Conservation (phyloP, 1,139 yeast species). For the Diutina neorugosa region DNA sequence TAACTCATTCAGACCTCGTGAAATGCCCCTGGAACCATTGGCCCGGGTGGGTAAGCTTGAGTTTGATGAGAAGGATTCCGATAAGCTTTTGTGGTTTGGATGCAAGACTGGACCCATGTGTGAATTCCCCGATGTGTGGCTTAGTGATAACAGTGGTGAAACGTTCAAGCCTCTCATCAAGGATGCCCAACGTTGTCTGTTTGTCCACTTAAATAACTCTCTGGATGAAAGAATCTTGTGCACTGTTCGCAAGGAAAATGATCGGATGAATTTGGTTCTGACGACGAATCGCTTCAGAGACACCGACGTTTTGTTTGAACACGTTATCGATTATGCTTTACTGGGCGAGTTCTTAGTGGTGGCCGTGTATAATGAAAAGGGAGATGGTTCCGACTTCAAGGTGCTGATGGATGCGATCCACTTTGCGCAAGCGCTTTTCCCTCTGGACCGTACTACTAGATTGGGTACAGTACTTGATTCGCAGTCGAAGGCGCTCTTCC, state of each 20-base stretch:
- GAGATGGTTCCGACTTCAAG: constrained; percentile 11
- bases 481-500: constrained; percentile 58
- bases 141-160: constrained; percentile 54
- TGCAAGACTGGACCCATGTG: constrained; percentile 20
- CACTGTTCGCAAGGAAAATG: constrained; percentile 25
- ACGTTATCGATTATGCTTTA: constrained; percentile 53
- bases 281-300: constrained; percentile 35
- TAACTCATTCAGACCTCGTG: constrained; percentile 24
- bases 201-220: constrained; percentile 32
- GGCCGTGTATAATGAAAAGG: constrained; percentile 35
- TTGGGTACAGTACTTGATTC: constrained; percentile 83
- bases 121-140: constrained; percentile 29
- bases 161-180: constrained; percentile 41
- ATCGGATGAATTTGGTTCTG: constrained; percentile 10
- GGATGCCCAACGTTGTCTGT: constrained; percentile 51
- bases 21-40: background rate
- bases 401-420: constrained; percentile 74
- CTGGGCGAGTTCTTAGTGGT: constrained; percentile 60
- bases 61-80: constrained; percentile 44
- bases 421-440: constrained; percentile 76
- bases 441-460: constrained; percentile 54
- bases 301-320: constrained; percentile 29
- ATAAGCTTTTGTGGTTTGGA: constrained; percentile 64
- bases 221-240: constrained; percentile 49
- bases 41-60: constrained; percentile 8